Base-by-base conservation (phyloP, 805 yeast genomes). In the Danielia oregonensis region DNA sequence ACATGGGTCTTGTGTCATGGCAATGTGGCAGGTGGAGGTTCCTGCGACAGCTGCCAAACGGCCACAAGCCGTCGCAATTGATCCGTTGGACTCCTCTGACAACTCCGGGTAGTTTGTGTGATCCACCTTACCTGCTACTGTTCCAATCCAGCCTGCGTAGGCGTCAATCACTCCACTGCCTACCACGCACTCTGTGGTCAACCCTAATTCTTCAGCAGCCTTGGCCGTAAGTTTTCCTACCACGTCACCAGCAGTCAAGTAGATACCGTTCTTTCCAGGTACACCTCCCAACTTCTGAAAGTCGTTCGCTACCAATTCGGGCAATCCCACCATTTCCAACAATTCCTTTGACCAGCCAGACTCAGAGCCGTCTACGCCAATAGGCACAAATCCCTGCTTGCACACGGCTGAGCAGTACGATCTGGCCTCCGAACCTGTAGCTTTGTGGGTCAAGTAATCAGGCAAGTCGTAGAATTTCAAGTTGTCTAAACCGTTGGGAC, bases 91-190 rank as follows among this genome's bases (percentile, higher is more conserved):
- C 28, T 67, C 57, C 39, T 76, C 81, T n/a, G 57, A 46, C 40
- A 69, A 70, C 38, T 74, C 72, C 4, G 65, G 67, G 42, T 72
- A 61, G n/a, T 64, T 62, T 0, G 77, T 76, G 35, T 79, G 70
- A 43, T 82, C 86, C 4, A 87, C 79, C 47, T 80, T 79, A 1
- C 95, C 95, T 17, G 97, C 98, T 39, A 91, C 96, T 1, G 97
- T 93, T 37, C 98, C 98, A 36, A 93, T 78, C 97, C 97, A 93
- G 29, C 98, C 98, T 4, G 97, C 95, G 55, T 93, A 93, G 5
- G 97, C 97, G 58, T 93, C 98, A 55, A 93, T 93, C 24, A 93
- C 95, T 54, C 96, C 97, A 1, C 94, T 81, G 6, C 96, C 97
- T 26, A 93, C 97, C 21, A 79, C 76, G 62, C 94, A 84, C 33